phyloP scores from a whole-genome alignment of 2,329 filamentous ascomycete genomes.

The Seiridium cupressi region DNA sequence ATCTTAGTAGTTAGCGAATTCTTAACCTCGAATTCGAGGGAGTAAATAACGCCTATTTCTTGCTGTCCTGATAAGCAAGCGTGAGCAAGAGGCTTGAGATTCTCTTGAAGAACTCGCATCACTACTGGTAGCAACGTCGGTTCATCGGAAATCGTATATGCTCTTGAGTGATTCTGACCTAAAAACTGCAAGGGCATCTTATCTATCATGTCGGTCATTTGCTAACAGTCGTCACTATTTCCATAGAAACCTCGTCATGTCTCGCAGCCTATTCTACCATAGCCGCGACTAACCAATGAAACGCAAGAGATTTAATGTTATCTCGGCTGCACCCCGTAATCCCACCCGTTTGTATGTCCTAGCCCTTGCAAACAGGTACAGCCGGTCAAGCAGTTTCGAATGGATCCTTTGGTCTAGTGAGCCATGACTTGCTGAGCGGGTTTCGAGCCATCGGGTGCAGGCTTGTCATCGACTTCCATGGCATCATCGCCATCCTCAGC shows the following conservation, averaged over 20 bases:
- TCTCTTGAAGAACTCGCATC: neutral
- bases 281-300: neutral
- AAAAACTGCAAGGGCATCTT: neutral
- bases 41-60: too few species aligned
- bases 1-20: too few species aligned
- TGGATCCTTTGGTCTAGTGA: slow-evolving; percentile 14
- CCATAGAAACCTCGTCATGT: neutral
- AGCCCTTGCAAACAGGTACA: neutral
- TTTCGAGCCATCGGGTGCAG: slow-evolving; percentile 16
- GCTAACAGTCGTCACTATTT: neutral
- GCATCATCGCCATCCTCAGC: slow-evolving; percentile 34
- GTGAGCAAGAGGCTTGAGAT: too few species aligned
- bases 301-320: neutral
- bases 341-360: neutral
- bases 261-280: neutral
- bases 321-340: neutral
- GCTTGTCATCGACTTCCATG: slow-evolving; percentile 39
- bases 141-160: slow-evolving; percentile 1
- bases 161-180: neutral
- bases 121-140: neutral
- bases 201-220: slow-evolving; percentile 6
- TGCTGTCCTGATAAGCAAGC: too few species aligned
- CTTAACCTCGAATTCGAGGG: too few species aligned
- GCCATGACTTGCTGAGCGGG: slow-evolving; percentile 21
- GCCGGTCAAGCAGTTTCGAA: neutral